Conservation (phyloP, 306 rosid species). For the Phaseolus lunatus region DNA sequence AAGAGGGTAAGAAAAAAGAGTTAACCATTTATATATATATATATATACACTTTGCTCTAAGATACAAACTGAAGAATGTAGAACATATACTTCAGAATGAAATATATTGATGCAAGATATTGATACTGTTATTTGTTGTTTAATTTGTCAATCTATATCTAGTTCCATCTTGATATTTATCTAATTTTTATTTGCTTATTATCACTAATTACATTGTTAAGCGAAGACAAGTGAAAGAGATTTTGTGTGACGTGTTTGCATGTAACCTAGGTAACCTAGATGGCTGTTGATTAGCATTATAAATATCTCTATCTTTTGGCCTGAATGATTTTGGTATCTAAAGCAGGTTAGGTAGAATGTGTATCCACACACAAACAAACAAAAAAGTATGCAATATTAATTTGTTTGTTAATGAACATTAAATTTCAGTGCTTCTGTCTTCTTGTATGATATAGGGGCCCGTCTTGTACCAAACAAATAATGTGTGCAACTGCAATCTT, state of each 20-base stretch:
- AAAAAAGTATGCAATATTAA: neutral
- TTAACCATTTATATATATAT: neutral
- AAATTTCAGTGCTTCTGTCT: neutral
- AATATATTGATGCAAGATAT: slow-evolving; percentile 34
- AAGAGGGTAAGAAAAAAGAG: neutral
- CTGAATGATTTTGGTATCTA: neutral
- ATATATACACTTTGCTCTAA: slow-evolving; percentile 26
- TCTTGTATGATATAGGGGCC: neutral
- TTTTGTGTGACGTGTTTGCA: slow-evolving; percentile 30
- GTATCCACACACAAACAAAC: neutral
- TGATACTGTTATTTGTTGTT: slow-evolving; percentile 2
- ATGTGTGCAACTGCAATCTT: neutral
- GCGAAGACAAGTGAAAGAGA: neutral
- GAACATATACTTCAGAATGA: slow-evolving; percentile 13
- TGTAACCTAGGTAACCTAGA: slow-evolving; percentile 33
- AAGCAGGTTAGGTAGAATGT: slow-evolving; percentile 4
- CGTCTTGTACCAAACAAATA: neutral
- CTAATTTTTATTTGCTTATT: neutral
- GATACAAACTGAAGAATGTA: slow-evolving; percentile 12
- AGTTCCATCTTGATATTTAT: neutral
- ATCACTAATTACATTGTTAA: neutral
- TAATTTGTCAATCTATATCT: neutral
- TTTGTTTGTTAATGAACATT: slow-evolving; percentile 5
- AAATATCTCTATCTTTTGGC: slow-evolving; percentile 17
- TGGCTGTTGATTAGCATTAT: slow-evolving; percentile 18